These are phyloP conservation scores for Knoxdaviesia proteae DNA, from an alignment of 2,329 filamentous ascomycete species.

Conservation along the genomic window DNA sequence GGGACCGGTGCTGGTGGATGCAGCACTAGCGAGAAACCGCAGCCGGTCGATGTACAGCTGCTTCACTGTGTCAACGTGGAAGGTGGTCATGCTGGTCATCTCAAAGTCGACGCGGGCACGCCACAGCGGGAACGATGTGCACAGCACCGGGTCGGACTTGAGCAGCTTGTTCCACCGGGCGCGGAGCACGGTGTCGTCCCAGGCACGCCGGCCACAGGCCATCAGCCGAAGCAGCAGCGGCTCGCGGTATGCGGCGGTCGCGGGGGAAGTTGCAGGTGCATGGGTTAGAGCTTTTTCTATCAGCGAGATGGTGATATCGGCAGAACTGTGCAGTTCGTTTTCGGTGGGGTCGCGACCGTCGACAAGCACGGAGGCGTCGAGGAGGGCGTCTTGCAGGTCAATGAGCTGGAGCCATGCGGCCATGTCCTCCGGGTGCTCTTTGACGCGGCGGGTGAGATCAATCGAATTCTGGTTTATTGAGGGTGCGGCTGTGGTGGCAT, in stretches of 20 bases:
- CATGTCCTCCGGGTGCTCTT: constrained; percentile 44
- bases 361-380: constrained; percentile 20
- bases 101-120: constrained; percentile 50
- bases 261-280: constrained; percentile 17
- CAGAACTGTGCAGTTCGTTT: constrained; percentile 45
- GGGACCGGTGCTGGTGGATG: not conserved
- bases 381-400: constrained; percentile 50
- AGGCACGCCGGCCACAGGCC: constrained; percentile 51
- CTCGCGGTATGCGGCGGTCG: constrained; percentile 26
- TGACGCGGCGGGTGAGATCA: constrained; percentile 40
- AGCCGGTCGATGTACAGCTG: constrained; percentile 34
- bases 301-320: constrained; percentile 62
- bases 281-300: constrained; percentile 51
- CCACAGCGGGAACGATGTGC: constrained; percentile 47
- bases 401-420: constrained; percentile 63
- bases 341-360: constrained; percentile 14
- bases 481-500: too few species aligned
- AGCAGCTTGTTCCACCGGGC: constrained; percentile 41
- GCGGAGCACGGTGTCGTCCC: constrained; percentile 41
- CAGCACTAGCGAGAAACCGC: too few species aligned
- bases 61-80: constrained; percentile 47
- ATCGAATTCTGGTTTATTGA: constrained; percentile 17
- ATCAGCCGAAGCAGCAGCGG: constrained; percentile 47
- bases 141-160: constrained; percentile 19
- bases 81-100: constrained; percentile 44